Base-by-base conservation (phyloP, 1,139 yeast species). In the Geotrichum histeridarum region DNA sequence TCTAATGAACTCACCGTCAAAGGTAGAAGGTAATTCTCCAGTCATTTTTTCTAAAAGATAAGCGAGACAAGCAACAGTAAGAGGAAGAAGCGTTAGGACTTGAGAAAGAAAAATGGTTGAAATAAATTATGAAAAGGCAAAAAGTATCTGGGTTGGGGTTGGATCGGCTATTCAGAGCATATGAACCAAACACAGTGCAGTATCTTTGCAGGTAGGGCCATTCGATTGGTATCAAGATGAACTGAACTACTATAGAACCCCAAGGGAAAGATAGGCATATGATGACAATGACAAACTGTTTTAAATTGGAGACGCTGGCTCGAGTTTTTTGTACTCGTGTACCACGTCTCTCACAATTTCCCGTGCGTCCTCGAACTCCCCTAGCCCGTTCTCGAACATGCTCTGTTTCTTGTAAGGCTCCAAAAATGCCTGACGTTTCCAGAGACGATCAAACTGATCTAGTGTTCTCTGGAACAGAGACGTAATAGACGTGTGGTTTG, bases 351-450 rank as follows among this genome's bases (percentile, higher is more conserved):
- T 78, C 1, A 90, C 86, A 14, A 82, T 78, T 60, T 86, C 95
- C 57, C 90, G 75, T 50, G 96, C 83, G 55, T 87, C 95, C 54
- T 78, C 80, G 65, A 93, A 93, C 70, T 88, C 88, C 30, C 81
- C 89, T 64, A 86, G 74, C 4, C 86, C 86, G 64, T 82, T 82
- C 56, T 77, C 78, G 61, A 82, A 81, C 73, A 79, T 69, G 35
- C 75, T 75, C 60, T 76, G 76, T 63, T 74, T 83, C 33, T 80
- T 75, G 70, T 89, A 93, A 54, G 84, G 86, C 59, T 87, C 93
- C 58, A 93, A 73, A 66, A 91, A 93, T 0, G 99, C 99, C 54
- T 82, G 83, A 57, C 95, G 77, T 55, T 82, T 81, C 61, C 87
- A 88, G 50, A 93, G 77, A 52, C 83, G 78, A 63, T 93, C 96